phyloP scores from a whole-genome alignment of 1,284 basidiomycete genomes.

The Austropuccinia psidii region DNA sequence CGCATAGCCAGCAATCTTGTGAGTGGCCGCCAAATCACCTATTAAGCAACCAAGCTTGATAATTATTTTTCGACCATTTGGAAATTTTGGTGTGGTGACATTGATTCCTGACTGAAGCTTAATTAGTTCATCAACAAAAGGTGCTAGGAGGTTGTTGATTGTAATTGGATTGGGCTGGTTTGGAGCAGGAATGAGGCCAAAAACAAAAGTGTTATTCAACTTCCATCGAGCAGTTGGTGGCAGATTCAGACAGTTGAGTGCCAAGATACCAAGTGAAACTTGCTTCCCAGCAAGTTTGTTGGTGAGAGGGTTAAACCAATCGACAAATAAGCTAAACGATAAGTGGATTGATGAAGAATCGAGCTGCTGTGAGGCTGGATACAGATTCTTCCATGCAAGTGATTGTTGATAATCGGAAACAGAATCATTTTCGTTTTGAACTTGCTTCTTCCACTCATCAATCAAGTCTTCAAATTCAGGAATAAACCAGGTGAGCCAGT shows the following conservation, averaged over 20 bases:
- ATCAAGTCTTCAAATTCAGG: conserved; percentile 5
- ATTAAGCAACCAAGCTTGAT: neutral
- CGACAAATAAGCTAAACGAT: neutral
- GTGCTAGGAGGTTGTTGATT: neutral
- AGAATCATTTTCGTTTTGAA: too few species aligned
- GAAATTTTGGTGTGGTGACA: neutral
- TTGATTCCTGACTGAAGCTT: neutral
- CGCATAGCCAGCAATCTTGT: conserved; percentile 6
- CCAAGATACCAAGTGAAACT: neutral
- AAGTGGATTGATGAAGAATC: too few species aligned
- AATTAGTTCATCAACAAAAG: neutral
- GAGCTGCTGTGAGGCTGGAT: too few species aligned
- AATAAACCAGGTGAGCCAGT: conserved; percentile 3
- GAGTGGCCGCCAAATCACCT: neutral
- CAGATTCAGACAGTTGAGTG: conserved; percentile 3
- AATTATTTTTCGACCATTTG: neutral
- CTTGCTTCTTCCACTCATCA: conserved; percentile 24
- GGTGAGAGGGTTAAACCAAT: conserved; percentile 8
- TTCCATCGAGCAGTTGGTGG: neutral
- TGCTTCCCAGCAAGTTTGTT: neutral
- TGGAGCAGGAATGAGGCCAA: neutral
- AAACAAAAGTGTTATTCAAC: neutral
- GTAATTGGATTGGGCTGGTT: neutral
- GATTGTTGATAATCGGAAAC: neutral
- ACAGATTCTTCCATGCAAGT: neutral